phyloP scores from a whole-genome alignment of 1,284 basidiomycete genomes.

The Microbotryomycetes sp. region DNA sequence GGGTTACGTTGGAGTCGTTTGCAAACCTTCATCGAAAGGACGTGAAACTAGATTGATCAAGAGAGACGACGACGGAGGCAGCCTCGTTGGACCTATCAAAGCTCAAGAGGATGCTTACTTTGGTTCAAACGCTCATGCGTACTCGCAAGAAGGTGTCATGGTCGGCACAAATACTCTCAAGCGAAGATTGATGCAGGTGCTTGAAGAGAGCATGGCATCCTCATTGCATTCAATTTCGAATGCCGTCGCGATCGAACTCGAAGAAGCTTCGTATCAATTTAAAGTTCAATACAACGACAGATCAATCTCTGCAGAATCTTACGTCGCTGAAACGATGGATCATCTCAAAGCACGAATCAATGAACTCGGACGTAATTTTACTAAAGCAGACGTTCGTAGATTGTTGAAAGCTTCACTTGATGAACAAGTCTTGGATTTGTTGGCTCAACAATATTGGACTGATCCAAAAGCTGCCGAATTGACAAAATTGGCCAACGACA shows the following conservation, averaged over 20 bases:
- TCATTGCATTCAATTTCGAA: slow-evolving; percentile 93
- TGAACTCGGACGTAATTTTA: slow-evolving; percentile 75
- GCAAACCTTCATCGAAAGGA: slow-evolving; percentile 52
- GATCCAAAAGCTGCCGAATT: slow-evolving; percentile 80
- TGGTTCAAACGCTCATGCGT: slow-evolving; percentile 58
- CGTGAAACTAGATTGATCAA: slow-evolving; percentile 31
- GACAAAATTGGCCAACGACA: slow-evolving; percentile 61
- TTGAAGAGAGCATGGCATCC: slow-evolving; percentile 94
- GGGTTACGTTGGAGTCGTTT: slow-evolving; percentile 96
- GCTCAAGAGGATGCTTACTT: slow-evolving; percentile 79
- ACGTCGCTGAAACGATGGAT: slow-evolving; percentile 95
- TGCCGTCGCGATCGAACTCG: slow-evolving; percentile 90
- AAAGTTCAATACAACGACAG: slow-evolving; percentile 99
- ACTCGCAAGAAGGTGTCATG: slow-evolving; percentile 59
- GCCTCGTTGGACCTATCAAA: slow-evolving; percentile 53
- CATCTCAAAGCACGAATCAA: slow-evolving; percentile 85
- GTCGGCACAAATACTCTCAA: slow-evolving; percentile 85
- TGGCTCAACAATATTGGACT: slow-evolving; percentile 95
- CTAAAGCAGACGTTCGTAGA: slow-evolving; percentile 77
- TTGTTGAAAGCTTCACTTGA: slow-evolving; percentile 89
- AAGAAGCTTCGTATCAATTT: slow-evolving; percentile 96
- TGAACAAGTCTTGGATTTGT: slow-evolving; percentile 91
- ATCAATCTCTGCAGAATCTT: slow-evolving; percentile 87
- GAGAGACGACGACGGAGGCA: slow-evolving; percentile 39
- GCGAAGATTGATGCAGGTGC: slow-evolving; percentile 84